A percentile compares a stretch with the other conserved stretches of the same genome.
These are phyloP conservation scores for Tetrahymena borealis DNA, from an alignment of 73 alveolate species.

Conservation along the genomic window DNA sequence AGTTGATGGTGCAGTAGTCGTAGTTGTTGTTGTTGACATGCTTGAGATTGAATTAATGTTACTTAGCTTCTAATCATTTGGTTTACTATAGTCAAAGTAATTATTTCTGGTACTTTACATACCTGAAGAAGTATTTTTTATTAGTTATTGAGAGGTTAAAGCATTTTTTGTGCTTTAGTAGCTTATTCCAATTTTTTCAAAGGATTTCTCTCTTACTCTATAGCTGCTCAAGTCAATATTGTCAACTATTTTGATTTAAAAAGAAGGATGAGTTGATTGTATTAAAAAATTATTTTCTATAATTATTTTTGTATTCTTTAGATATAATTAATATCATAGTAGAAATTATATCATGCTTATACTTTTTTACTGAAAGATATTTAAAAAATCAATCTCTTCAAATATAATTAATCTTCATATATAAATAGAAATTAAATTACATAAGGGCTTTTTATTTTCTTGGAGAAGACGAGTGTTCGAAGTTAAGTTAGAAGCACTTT, in stretches of 20 bases:
- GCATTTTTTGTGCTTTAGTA: neutral
- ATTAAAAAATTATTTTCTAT: too few relatives aligned
- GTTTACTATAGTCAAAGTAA: neutral
- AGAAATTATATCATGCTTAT: too few relatives aligned
- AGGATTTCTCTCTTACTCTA: neutral
- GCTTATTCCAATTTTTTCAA: neutral
- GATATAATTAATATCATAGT: too few relatives aligned
- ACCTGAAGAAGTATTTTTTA: neutral
- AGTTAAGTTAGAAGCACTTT: neutral
- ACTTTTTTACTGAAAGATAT: too few relatives aligned
- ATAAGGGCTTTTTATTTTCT: neutral
- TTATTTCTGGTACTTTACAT: neutral
- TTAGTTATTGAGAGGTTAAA: neutral
- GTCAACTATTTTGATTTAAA: neutral
- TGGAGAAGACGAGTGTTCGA: neutral
- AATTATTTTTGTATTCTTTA: too few relatives aligned
- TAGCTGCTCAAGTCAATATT: neutral
- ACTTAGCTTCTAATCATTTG: neutral
- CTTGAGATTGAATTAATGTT: neutral
- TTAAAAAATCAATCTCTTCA: too few relatives aligned
- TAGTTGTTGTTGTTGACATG: neutral
- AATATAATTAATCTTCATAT: too few relatives aligned
- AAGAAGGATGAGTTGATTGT: too few relatives aligned
- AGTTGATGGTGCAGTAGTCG: neutral
- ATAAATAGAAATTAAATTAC: too few relatives aligned